Evolutionary conservation across 2,329 filamentous ascomycete genomes (phyloP).

Genomic region (Tolypocladium ovalisporum): DNA sequence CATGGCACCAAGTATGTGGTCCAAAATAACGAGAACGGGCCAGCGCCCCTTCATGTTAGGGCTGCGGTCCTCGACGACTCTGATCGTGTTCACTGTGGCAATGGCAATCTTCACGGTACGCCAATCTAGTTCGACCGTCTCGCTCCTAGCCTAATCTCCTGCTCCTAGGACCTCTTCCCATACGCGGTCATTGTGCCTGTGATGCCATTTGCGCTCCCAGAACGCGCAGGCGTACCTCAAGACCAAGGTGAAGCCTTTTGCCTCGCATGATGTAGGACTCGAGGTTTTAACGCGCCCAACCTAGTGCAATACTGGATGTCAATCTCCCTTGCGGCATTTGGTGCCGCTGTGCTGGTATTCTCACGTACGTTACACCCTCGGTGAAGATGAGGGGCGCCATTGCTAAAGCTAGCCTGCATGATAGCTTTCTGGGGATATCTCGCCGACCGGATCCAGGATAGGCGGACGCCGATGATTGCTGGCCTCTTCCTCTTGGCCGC

Average conservation of each 20-base stretch:
- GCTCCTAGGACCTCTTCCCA: slow-evolving; percentile 20
- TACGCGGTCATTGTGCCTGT: slow-evolving; percentile 23
- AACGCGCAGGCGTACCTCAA: slow-evolving; percentile 13
- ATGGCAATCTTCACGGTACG: slow-evolving; percentile 23
- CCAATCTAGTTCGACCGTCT: too few relatives aligned
- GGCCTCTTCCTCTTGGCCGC: slow-evolving; percentile 18
- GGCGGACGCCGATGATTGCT: slow-evolving; percentile 20
- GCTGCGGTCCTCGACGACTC: slow-evolving; percentile 18
- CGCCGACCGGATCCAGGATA: slow-evolving; percentile 21
- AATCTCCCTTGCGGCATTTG: slow-evolving; percentile 21
- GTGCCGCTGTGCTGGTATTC: slow-evolving; percentile 16
- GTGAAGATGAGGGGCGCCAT: background rate
- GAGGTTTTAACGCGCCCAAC: background rate
- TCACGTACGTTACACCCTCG: slow-evolving; percentile 14
- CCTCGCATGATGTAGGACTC: background rate
- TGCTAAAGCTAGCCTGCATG: background rate
- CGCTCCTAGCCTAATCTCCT: background rate
- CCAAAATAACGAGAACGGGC: slow-evolving; percentile 3
- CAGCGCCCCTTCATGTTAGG: slow-evolving; percentile 17
- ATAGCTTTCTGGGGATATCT: slow-evolving; percentile 24
- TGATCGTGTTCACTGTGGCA: slow-evolving; percentile 20
- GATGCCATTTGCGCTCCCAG: slow-evolving; percentile 18
- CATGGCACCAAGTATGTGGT: slow-evolving; percentile 10
- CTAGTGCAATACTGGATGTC: slow-evolving; percentile 24
- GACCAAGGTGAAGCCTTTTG: slow-evolving; percentile 8